phyloP scores from a whole-genome alignment of 352 stramenopile genomes.

The Pythium coloratum region DNA sequence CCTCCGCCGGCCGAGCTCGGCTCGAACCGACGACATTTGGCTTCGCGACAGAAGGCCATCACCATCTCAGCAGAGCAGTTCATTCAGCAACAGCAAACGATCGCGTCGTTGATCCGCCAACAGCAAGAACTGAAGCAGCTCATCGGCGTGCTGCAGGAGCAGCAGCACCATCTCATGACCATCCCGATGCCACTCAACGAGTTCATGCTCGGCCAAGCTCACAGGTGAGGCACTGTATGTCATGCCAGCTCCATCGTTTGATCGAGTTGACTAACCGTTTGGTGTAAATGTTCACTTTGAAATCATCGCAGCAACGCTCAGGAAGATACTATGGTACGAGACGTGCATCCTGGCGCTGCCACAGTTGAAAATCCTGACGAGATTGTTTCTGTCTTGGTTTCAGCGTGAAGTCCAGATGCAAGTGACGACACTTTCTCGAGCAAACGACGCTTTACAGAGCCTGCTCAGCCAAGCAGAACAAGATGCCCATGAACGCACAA shows the following conservation, averaged over 20 bases:
- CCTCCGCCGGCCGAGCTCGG: slow-evolving; percentile 15
- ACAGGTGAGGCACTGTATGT: slow-evolving; percentile 33
- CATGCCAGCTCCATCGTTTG: neutral
- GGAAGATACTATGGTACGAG: slow-evolving; percentile 57
- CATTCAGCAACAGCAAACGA: slow-evolving; percentile 81
- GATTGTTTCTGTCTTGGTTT: slow-evolving; percentile 6
- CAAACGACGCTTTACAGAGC: slow-evolving; percentile 69
- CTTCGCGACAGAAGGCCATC: slow-evolving; percentile 49
- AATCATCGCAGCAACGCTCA: slow-evolving; percentile 33
- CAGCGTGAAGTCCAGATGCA: slow-evolving; percentile 65
- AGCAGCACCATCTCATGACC: slow-evolving; percentile 74
- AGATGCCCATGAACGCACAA: slow-evolving; percentile 53
- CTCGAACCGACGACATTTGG: slow-evolving; percentile 25
- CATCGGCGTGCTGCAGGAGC: slow-evolving; percentile 69
- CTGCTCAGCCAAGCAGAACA: slow-evolving; percentile 61
- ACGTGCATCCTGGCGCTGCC: neutral
- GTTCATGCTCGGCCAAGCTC: slow-evolving; percentile 52
- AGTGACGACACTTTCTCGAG: slow-evolving; percentile 49
- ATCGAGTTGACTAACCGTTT: slow-evolving; percentile 12
- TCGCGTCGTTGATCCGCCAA: slow-evolving; percentile 75
- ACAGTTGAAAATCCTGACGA: slow-evolving; percentile 6
- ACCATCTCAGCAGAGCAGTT: slow-evolving; percentile 75
- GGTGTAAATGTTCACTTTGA: slow-evolving; percentile 9
- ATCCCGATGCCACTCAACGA: slow-evolving; percentile 70
- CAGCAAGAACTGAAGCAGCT: slow-evolving; percentile 86